Percentiles rank a stretch among this genome's conserved stretches.
phyloP scores from a whole-genome alignment of 768 basidiomycete genomes.

The Sarcomyxa edulis region DNA sequence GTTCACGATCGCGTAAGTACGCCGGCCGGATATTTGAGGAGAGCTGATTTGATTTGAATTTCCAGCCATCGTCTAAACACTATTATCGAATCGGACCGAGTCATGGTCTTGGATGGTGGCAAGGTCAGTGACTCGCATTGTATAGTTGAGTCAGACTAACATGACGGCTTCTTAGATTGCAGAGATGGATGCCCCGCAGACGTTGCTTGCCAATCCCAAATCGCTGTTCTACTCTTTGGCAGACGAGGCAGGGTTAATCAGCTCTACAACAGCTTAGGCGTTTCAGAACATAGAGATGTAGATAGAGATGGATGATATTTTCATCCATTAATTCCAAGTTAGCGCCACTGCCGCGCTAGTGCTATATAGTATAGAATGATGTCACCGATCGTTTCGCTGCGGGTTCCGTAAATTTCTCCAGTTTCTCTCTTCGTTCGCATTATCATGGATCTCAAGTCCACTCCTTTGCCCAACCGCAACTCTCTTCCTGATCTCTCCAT shows the following conservation, averaged over 20 bases:
- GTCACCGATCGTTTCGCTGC: too few species aligned
- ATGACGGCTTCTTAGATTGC: slow-evolving; percentile 41
- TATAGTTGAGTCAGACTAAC: not conserved
- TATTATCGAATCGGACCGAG: slow-evolving; percentile 74
- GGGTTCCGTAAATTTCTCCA: too few species aligned
- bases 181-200: slow-evolving; percentile 75
- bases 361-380: too few species aligned
- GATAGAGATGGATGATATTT: too few species aligned
- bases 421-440: too few species aligned
- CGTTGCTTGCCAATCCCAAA: slow-evolving; percentile 50
- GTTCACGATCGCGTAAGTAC: slow-evolving; percentile 75
- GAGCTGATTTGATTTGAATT: not conserved
- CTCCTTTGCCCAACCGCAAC: too few species aligned
- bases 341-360: too few species aligned
- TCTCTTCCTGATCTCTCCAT: too few species aligned
- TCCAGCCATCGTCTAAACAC: slow-evolving; percentile 75
- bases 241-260: slow-evolving; percentile 60
- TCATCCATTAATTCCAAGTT: too few species aligned
- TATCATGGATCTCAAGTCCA: too few species aligned
- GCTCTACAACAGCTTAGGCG: too few species aligned
- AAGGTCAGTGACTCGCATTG: slow-evolving; percentile 31
- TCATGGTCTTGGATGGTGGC: slow-evolving; percentile 82
- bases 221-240: slow-evolving; percentile 62
- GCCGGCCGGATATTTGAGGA: not conserved
- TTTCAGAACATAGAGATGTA: too few species aligned